phyloP scores from a whole-genome alignment of 2,329 filamentous ascomycete genomes.

The Xylaria sp. region DNA sequence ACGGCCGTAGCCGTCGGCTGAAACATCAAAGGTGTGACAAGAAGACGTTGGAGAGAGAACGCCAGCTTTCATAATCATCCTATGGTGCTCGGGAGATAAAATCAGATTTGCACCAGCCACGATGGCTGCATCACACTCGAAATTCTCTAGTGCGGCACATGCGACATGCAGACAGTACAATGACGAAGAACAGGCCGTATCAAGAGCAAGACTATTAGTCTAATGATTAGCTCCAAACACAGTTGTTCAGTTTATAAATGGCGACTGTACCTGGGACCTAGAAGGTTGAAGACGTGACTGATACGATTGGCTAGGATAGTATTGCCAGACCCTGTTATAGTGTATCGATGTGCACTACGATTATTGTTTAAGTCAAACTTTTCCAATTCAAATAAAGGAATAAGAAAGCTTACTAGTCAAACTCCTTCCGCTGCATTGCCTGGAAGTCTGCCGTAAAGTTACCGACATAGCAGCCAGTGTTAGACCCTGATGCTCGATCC shows the following conservation, averaged over 20 bases:
- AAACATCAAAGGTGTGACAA: conserved; percentile 31
- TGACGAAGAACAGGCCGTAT: conserved; percentile 46
- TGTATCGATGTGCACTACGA: conserved; percentile 28
- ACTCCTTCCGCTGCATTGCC: conserved; percentile 17
- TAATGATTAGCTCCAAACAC: background rate
- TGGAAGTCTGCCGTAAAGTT: conserved; percentile 37
- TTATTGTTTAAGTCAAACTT: too few species aligned
- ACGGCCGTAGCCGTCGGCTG: conserved; percentile 34
- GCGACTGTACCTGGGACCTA: conserved; percentile 42
- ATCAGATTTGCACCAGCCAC: conserved; percentile 40
- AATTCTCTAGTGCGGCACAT: conserved; percentile 19
- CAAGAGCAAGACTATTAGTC: conserved; percentile 40
- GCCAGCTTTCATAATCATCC: conserved; percentile 27
- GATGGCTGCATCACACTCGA: conserved; percentile 36
- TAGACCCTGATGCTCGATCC: conserved; percentile 26
- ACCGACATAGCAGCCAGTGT: conserved; percentile 40
- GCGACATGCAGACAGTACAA: conserved; percentile 41
- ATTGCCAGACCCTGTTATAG: conserved; percentile 14
- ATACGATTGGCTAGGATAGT: conserved; percentile 35
- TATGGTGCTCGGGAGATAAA: conserved; percentile 25
- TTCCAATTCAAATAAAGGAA: too few species aligned
- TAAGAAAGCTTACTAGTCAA: background rate
- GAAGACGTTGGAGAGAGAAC: conserved; percentile 25
- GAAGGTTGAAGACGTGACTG: conserved; percentile 40
- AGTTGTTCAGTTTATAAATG: background rate